Evolutionary conservation across 1,284 basidiomycete species (phyloP).

Genomic region (Albatrellus sp.): DNA sequence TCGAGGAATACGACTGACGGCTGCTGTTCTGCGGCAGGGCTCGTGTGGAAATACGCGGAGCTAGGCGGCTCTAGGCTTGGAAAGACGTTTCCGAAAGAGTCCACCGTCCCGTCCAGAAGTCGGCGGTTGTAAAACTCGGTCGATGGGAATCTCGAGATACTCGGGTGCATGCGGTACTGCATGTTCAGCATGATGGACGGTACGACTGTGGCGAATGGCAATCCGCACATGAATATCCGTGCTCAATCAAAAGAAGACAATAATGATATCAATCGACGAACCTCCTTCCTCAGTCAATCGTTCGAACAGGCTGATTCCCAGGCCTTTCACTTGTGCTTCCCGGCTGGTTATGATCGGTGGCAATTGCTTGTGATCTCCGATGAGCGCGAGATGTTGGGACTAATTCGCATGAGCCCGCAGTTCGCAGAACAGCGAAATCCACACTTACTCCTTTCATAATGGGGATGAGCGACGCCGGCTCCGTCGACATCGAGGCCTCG

Average conservation of each 20-base stretch:
- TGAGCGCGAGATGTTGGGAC: slow-evolving; percentile 77
- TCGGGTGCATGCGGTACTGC: slow-evolving; percentile 93
- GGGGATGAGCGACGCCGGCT: slow-evolving; percentile 78
- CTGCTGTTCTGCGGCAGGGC: slow-evolving; percentile 20
- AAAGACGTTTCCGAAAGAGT: slow-evolving; percentile 37
- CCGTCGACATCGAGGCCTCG: slow-evolving; percentile 93
- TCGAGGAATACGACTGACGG: slow-evolving; percentile 70
- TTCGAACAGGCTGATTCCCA: slow-evolving; percentile 81
- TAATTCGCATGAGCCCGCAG: slow-evolving; percentile 19
- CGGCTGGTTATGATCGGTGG: slow-evolving; percentile 77
- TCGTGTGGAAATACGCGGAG: slow-evolving; percentile 35
- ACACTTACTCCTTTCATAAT: slow-evolving; percentile 77
- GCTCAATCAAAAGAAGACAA: slow-evolving; percentile 3
- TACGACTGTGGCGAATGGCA: slow-evolving; percentile 30
- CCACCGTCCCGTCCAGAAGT: slow-evolving; percentile 65
- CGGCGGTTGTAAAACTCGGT: slow-evolving; percentile 68
- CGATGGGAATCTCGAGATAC: slow-evolving; percentile 78
- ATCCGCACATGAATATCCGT: slow-evolving; percentile 13
- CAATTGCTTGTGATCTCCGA: slow-evolving; percentile 96
- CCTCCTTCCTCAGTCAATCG: slow-evolving; percentile 70
- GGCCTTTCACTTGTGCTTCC: slow-evolving; percentile 57
- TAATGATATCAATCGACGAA: slow-evolving; percentile 23
- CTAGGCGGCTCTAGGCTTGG: slow-evolving; percentile 44
- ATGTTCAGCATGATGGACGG: slow-evolving; percentile 84
- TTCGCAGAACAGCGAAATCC: slow-evolving; percentile 7